Conservation (phyloP, 1,139 yeast genomes). For the Pichia sp. region DNA sequence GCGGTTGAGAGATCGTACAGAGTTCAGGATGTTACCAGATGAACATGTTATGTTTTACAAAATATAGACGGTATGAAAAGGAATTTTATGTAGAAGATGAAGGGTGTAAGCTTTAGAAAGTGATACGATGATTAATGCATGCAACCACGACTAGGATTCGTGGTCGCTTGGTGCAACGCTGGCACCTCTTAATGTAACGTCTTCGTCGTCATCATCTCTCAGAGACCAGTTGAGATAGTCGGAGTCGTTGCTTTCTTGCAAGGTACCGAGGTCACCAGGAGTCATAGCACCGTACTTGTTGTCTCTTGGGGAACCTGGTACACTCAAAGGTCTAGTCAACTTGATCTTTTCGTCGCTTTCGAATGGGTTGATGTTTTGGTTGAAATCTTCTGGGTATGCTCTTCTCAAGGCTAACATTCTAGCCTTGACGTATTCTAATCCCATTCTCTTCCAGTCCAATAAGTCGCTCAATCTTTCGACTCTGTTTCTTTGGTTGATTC, state of each 20-base stretch:
- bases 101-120: too few species aligned
- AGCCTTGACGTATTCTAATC: conserved; percentile 93
- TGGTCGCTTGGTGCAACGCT: conserved; percentile 37
- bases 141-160: conserved; percentile 3
- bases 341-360: conserved; percentile 54
- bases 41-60: too few species aligned
- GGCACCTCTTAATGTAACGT: conserved; percentile 40
- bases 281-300: conserved; percentile 71
- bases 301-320: conserved; percentile 92
- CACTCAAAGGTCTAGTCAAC: conserved; percentile 88
- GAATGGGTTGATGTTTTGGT: conserved; percentile 52
- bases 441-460: conserved; percentile 98
- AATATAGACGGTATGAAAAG: neutral
- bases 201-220: conserved; percentile 45
- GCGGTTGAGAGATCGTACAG: too few species aligned
- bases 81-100: too few species aligned
- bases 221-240: conserved; percentile 77
- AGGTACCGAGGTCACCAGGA: conserved; percentile 96
- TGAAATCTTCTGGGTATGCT: conserved; percentile 89
- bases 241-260: conserved; percentile 83
- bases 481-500: conserved; percentile 97
- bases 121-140: neutral
- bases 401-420: conserved; percentile 88
- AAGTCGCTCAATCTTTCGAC: conserved; percentile 92
- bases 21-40: too few species aligned